These are phyloP conservation scores for Phytophthora meadii DNA, from an alignment of 352 stramenopile genomes.

Conservation along the genomic window DNA sequence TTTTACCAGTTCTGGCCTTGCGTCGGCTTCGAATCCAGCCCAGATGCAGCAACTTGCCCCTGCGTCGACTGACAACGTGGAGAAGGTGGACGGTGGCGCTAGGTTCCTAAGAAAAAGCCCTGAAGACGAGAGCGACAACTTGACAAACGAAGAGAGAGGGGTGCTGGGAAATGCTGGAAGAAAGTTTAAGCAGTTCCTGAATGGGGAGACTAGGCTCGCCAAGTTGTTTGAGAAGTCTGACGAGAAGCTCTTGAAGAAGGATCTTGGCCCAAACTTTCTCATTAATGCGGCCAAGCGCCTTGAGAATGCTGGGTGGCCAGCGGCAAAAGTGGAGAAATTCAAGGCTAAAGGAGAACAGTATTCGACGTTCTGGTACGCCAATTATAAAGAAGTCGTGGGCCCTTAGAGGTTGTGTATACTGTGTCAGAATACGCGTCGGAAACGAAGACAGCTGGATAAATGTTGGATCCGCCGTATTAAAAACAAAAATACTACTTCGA, in stretches of 20 bases:
- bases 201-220: not conserved
- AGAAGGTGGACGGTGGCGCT: not conserved
- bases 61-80: not conserved
- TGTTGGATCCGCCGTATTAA: too few species aligned
- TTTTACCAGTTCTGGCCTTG: not conserved
- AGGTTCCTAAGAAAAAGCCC: not conserved
- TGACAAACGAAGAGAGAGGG: not conserved
- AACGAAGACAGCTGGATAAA: too few species aligned
- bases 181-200: not conserved
- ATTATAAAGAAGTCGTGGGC: too few species aligned
- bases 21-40: not conserved
- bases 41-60: not conserved
- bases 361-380: not conserved
- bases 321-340: not conserved
- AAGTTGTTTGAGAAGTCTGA: not conserved
- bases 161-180: not conserved
- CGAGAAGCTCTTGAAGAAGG: not conserved
- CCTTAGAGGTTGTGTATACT: too few species aligned
- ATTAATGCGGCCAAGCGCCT: not conserved
- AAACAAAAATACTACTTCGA: not conserved
- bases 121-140: not conserved
- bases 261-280: not conserved
- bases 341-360: not conserved
- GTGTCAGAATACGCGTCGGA: too few species aligned
- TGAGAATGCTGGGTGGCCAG: not conserved